Conservation (phyloP, 1,284 basidiomycete species). For the Ustilago xerochloae region DNA sequence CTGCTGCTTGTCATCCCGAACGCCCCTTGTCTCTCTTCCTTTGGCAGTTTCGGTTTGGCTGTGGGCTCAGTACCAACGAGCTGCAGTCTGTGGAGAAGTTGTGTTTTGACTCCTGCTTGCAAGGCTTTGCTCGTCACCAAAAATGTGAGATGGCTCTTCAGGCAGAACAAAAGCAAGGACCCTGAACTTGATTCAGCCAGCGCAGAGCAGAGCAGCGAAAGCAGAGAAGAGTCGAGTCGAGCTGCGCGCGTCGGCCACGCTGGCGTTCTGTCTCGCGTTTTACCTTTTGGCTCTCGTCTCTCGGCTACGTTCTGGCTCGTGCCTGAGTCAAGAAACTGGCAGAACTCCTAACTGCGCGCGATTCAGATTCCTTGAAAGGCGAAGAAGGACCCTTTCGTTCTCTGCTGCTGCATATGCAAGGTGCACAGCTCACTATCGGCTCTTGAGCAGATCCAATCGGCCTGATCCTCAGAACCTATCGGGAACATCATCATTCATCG, state of each 20-base stretch:
- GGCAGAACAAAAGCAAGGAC: not conserved
- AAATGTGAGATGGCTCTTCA: slow-evolving; percentile 9
- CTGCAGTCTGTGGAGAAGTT: not conserved
- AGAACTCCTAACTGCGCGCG: not conserved
- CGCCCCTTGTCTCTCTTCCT: not conserved
- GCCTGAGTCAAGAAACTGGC: not conserved
- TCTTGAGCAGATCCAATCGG: not conserved
- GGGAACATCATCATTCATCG: too few species aligned
- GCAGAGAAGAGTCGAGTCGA: not conserved
- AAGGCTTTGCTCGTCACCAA: not conserved
- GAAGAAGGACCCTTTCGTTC: not conserved
- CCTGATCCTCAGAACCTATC: too few species aligned
- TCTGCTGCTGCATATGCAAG: not conserved
- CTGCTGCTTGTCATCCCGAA: not conserved
- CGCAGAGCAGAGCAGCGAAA: not conserved
- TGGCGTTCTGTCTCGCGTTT: slow-evolving; percentile 10
- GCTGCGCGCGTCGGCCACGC: slow-evolving; percentile 14
- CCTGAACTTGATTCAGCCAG: not conserved
- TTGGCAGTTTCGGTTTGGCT: not conserved
- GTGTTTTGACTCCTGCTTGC: not conserved
- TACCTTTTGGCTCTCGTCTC: not conserved
- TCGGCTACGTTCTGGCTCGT: not conserved
- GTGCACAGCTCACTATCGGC: slow-evolving; percentile 5
- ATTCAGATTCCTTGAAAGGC: not conserved
- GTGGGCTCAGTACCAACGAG: not conserved